Percentiles rank a stretch among this genome's conserved stretches.
These are phyloP conservation scores for Akanthomyces muscarius DNA, from an alignment of 2,329 filamentous ascomycete species.

Conservation along the genomic window DNA sequence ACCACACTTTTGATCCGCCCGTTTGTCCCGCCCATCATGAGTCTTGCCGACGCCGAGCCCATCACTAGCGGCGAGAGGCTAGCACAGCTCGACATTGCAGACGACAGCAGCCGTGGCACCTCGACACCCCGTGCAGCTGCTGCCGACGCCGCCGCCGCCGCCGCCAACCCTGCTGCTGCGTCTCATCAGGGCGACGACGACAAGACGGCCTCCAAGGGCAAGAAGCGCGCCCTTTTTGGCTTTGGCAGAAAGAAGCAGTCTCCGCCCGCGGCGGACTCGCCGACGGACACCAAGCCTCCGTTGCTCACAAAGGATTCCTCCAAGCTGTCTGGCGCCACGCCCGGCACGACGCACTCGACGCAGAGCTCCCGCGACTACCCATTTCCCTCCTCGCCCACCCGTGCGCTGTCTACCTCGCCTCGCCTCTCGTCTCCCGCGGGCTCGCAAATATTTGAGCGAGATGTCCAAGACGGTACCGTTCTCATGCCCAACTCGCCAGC, in stretches of 20 bases:
- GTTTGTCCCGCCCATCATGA: not conserved
- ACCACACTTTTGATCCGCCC: not conserved
- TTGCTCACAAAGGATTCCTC: conserved; percentile 34
- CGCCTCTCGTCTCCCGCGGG: conserved; percentile 73
- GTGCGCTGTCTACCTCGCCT: conserved; percentile 66
- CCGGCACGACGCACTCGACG: conserved; percentile 38
- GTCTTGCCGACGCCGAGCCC: conserved; percentile 17
- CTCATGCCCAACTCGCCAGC: conserved; percentile 71
- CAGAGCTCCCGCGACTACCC: conserved; percentile 36
- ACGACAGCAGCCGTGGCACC: conserved; percentile 26
- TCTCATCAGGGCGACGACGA: conserved; percentile 26
- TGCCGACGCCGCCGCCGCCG: not conserved
- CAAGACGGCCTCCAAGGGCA: conserved; percentile 33
- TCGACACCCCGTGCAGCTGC: conserved; percentile 31
- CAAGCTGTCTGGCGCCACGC: conserved; percentile 32
- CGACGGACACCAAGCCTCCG: conserved; percentile 30
- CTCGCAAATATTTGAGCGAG: conserved; percentile 86
- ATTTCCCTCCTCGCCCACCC: conserved; percentile 57
- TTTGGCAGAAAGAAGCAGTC: conserved; percentile 58
- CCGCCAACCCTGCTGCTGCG: conserved; percentile 22
- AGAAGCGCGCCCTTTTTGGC: conserved; percentile 57
- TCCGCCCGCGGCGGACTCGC: conserved; percentile 18
- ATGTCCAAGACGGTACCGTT: conserved; percentile 75
- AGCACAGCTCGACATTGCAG: conserved; percentile 22
- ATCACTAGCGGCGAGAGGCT: conserved; percentile 14